Percentiles rank a stretch among this genome's conserved stretches.
Conservation (phyloP, 768 basidiomycete species). For the Rhodotorula babjevae region DNA sequence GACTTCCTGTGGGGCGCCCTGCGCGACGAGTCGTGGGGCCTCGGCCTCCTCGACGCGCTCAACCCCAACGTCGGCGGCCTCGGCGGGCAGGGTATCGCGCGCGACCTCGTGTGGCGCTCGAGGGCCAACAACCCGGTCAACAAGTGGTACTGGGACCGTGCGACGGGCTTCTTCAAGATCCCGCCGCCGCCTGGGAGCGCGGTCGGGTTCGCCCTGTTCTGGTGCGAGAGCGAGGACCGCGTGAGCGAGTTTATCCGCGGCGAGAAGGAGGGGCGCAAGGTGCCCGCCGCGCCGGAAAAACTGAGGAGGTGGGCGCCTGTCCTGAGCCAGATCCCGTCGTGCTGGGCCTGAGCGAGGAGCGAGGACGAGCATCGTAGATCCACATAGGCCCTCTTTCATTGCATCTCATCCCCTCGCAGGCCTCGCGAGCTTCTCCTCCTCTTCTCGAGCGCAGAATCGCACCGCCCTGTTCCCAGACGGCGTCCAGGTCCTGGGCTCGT, state of each 20-base stretch:
- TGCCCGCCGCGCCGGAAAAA: slow-evolving; percentile 12
- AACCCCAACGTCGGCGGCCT: slow-evolving; percentile 88
- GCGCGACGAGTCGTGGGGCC: slow-evolving; percentile 95
- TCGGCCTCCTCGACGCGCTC: slow-evolving; percentile 85
- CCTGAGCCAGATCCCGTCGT: slow-evolving; percentile 28
- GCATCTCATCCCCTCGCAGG: no score
- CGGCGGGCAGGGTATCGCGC: slow-evolving; percentile 79
- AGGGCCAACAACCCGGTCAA: slow-evolving; percentile 91
- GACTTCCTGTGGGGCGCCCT: slow-evolving; percentile 99
- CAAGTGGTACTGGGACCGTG: slow-evolving; percentile 98
- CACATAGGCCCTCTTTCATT: no score
- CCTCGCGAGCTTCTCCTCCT: no score
- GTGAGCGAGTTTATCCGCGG: slow-evolving; percentile 45
- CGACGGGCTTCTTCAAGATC: slow-evolving; percentile 79
- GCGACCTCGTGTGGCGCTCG: slow-evolving; percentile 92
- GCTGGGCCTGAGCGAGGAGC: background rate
- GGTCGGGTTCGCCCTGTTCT: slow-evolving; percentile 81
- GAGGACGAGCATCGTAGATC: no score
- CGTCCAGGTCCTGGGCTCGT: no score
- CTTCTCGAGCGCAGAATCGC: no score
- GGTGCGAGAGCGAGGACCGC: slow-evolving; percentile 94
- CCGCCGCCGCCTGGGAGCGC: slow-evolving; percentile 32
- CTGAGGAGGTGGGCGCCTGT: slow-evolving; percentile 25
- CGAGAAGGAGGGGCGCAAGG: background rate
- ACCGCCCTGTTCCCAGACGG: no score